Base-by-base conservation (phyloP, 768 basidiomycete species). In the Ramaria sp. region DNA sequence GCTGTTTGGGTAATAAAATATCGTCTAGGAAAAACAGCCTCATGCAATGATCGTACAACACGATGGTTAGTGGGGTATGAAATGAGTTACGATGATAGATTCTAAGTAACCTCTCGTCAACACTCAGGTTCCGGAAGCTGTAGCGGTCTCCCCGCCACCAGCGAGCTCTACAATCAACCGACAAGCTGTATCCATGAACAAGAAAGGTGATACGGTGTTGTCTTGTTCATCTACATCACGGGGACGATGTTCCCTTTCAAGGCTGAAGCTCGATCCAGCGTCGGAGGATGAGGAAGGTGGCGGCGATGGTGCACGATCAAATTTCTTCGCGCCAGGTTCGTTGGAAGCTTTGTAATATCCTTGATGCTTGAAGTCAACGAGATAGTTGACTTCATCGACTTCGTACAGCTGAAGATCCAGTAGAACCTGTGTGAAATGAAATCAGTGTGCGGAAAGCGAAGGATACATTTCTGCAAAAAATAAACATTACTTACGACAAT, bases 321-420 rank as follows among this genome's bases (percentile, higher is more conserved):
- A 90, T 58, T 76, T 82, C 16, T 78, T 83, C 16, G 85, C 83
- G 5, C 74, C 85, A 0, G 78, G 73, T 38, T 84, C 81, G 12
- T 73, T 73, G 1, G 79, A 80, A 5, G 88, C 89, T 60, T 73
- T 78, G 69, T 97, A 96, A 50, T 92, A 88, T 65, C 91, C 93
- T 67, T 96, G 91, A 72, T 98, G 94, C 62, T 96, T 85, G 70
- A 99, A 99, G 66, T 98, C 95, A 55, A 99, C 96, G 27, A 99
- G 78, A 69, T 97, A 98, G 70, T 97, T 97, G 66, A 84, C 82
- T 22, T 83, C 83, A 65, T 99, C 95, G 18, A 99, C 91, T 77
- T 90, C 88, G 67, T 98, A 99, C 37, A 98, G 78, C 62, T 97
- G 93, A 1, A 99, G 78, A 67, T 99, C 96, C 93, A 97, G 97